Evolutionary conservation across 2,329 filamentous ascomycete species (phyloP).

Genomic region (Proliferodiscus dingleyae): DNA sequence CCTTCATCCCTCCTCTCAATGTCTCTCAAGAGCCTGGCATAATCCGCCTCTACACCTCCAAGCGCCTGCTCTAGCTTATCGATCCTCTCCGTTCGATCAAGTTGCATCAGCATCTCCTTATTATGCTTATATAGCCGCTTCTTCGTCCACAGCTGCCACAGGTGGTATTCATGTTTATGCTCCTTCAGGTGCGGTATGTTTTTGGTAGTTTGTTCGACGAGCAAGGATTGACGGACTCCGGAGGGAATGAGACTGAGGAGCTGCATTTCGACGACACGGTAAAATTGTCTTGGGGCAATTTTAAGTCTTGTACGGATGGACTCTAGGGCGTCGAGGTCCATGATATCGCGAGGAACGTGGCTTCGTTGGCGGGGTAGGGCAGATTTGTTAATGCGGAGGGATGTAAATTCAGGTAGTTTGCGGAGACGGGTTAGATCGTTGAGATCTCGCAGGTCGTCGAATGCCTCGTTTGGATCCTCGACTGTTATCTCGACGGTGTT

Average conservation of each 20-base stretch:
- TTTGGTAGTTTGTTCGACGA: slow-evolving; percentile 36
- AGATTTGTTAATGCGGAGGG: slow-evolving; percentile 50
- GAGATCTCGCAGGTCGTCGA: slow-evolving; percentile 73
- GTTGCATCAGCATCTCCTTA: slow-evolving; percentile 62
- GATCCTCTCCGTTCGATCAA: slow-evolving; percentile 63
- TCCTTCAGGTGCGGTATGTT: slow-evolving; percentile 41
- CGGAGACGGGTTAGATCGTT: slow-evolving; percentile 66
- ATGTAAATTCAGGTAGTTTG: slow-evolving; percentile 50
- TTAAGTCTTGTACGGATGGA: slow-evolving; percentile 58
- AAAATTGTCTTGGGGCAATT: slow-evolving; percentile 73
- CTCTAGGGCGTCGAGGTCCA: slow-evolving; percentile 53
- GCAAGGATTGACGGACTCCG: slow-evolving; percentile 49
- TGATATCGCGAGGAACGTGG: slow-evolving; percentile 46
- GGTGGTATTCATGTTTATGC: slow-evolving; percentile 58
- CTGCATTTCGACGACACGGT: slow-evolving; percentile 70
- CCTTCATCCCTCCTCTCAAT: slow-evolving; percentile 7
- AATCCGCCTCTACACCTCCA: slow-evolving; percentile 65
- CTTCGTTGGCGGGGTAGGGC: slow-evolving; percentile 46
- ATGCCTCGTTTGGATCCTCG: slow-evolving; percentile 86
- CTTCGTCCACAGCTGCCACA: slow-evolving; percentile 75
- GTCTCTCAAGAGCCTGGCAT: slow-evolving; percentile 54
- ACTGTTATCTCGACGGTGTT: slow-evolving; percentile 76
- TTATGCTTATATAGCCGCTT: slow-evolving; percentile 73
- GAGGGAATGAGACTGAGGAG: slow-evolving; percentile 56
- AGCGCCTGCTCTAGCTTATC: slow-evolving; percentile 69